Evolutionary conservation across 2,329 filamentous ascomycete genomes (phyloP).

Genomic region (Pseudogymnoascus sp.): DNA sequence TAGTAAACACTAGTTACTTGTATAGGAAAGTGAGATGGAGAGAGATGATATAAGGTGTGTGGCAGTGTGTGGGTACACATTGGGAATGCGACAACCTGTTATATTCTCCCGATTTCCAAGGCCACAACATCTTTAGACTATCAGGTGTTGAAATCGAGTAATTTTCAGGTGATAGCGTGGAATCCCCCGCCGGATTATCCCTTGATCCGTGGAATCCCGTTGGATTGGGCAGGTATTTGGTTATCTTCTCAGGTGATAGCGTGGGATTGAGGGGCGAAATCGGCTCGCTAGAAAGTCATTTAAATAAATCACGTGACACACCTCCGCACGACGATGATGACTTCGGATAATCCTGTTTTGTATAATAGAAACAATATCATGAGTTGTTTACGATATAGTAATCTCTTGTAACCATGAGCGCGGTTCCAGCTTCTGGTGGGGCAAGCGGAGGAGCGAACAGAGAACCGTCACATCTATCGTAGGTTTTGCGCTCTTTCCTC

Average conservation of each 20-base stretch:
- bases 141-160: not conserved
- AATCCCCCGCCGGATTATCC: no score
- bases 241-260: no score
- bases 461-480: conserved; percentile 7
- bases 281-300: not conserved
- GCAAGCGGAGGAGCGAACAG: conserved; percentile 7
- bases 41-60: not conserved
- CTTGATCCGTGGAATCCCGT: no score
- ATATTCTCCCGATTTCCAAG: not conserved
- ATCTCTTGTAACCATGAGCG: not conserved
- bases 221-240: no score
- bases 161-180: no score
- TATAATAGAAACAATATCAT: not conserved
- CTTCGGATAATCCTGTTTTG: not conserved
- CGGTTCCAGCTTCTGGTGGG: not conserved
- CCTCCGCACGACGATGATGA: not conserved
- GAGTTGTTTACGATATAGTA: not conserved
- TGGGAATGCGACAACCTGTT: not conserved
- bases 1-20: not conserved
- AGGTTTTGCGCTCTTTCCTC: not conserved
- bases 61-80: not conserved
- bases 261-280: not conserved
- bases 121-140: not conserved
- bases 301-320: not conserved
- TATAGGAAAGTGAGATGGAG: not conserved